Base-by-base conservation (phyloP, 1,284 basidiomycete species). In the Naganishia liquefaciens region DNA sequence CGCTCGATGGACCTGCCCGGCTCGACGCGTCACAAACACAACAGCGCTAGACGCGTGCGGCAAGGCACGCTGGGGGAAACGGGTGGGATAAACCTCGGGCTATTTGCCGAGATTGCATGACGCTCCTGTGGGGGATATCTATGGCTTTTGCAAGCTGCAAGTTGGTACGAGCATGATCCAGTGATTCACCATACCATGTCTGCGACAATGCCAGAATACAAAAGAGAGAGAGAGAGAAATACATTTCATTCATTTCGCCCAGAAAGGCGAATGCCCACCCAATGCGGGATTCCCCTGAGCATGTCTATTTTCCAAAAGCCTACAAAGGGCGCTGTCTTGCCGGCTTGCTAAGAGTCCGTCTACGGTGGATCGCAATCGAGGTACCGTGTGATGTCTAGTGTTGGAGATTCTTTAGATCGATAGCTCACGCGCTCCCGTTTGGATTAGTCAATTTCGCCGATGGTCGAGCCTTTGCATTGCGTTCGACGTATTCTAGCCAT, bases 401-500 rank as follows among this genome's bases (percentile, higher is more conserved):
- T 17, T 37, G 33, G 13, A 37, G 33, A 37, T 4, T 37, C 33
- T 13, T 10, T 3, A n/a, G 5, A 42, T 15, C 27, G 15, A 4
- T 13, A 21, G 19, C 25, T 50, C 39, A 60, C 40, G 57, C 57
- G 21, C 33, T 10, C n/a, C 46, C 42, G 23, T n/a, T 37, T 10
- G 46, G 46, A 39, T 21, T 37, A 23, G 57, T 49, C 57, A 49
- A 30, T 46, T 57, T 57, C 7, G 25, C 33, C 25, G 42, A 7
- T 13, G 17, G 21, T 17, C 64, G 57, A 37, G 23, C 27, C 28
- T 66, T 75, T 64, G 70, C 71, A 37, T 68, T 71, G 76, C 84
- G 87, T 75, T 89, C 88, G 53, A 72, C 70, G 68, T 86, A 85
- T 74, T 92, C 90, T 15, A 91, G 85, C 50, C 81, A 81, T 0